Conservation (phyloP, 805 yeast species). For the Spencermartinsiella europaea region DNA sequence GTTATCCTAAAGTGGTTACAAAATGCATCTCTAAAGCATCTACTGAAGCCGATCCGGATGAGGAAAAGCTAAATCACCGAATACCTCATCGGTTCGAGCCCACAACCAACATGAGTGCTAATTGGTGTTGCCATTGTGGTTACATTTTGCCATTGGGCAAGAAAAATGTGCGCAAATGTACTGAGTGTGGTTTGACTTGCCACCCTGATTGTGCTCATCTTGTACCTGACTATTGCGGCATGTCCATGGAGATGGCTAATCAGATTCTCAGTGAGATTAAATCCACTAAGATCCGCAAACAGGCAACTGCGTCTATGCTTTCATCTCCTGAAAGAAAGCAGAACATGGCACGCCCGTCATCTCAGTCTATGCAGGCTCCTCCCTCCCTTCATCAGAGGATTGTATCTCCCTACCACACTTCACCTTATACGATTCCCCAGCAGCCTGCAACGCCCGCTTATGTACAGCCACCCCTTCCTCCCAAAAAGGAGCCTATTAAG, state of each 20-base stretch:
- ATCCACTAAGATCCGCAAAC: slow-evolving; percentile 49
- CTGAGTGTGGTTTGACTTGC: slow-evolving; percentile 87
- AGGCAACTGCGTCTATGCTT: slow-evolving; percentile 13
- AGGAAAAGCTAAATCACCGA: slow-evolving; percentile 85
- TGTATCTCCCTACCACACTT: neutral
- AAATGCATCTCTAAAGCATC: slow-evolving; percentile 74
- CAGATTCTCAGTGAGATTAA: slow-evolving; percentile 80
- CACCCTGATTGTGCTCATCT: slow-evolving; percentile 88
- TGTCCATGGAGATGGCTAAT: slow-evolving; percentile 96
- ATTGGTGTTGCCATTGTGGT: slow-evolving; percentile 99
- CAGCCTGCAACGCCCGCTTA: slow-evolving; percentile 1
- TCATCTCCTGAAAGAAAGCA: neutral
- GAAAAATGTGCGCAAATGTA: slow-evolving; percentile 86
- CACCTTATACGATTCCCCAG: neutral
- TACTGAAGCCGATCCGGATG: slow-evolving; percentile 58
- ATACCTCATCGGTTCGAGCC: slow-evolving; percentile 96
- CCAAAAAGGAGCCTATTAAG: slow-evolving; percentile 23
- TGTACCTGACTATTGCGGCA: slow-evolving; percentile 98
- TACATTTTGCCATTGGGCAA: slow-evolving; percentile 92
- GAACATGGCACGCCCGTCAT: neutral
- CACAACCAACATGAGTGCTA: slow-evolving; percentile 88
- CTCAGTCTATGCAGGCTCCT: slow-evolving; percentile 12
- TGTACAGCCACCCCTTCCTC: slow-evolving; percentile 18
- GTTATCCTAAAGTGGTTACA: slow-evolving; percentile 73
- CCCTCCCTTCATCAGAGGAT: slow-evolving; percentile 3